These are phyloP conservation scores for Salix udensis DNA, from an alignment of 345 rosid species.

Conservation along the genomic window DNA sequence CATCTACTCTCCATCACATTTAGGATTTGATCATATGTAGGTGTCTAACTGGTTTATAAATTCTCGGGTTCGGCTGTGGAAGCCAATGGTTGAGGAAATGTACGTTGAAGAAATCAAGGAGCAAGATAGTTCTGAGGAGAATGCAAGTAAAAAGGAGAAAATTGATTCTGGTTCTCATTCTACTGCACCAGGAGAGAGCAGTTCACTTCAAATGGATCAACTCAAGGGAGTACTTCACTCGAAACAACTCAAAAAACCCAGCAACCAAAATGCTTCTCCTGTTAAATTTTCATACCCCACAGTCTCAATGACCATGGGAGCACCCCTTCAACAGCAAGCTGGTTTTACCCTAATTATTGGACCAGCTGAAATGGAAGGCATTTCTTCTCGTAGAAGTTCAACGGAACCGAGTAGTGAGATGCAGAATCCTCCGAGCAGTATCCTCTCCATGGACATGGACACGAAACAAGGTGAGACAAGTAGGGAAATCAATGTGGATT, in stretches of 20 bases:
- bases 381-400: slow-evolving; percentile 29
- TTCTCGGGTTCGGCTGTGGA: slow-evolving; percentile 83
- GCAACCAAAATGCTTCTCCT: slow-evolving; percentile 19
- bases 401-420: slow-evolving; percentile 37
- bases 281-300: slow-evolving; percentile 30
- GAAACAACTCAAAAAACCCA: slow-evolving; percentile 18
- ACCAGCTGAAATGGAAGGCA: slow-evolving; percentile 33
- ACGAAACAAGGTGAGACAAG: slow-evolving; percentile 28
- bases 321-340: slow-evolving; percentile 21
- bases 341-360: slow-evolving; percentile 41
- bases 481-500: slow-evolving; percentile 15
- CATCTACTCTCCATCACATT: neutral
- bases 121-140: slow-evolving; percentile 29
- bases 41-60: slow-evolving; percentile 79
- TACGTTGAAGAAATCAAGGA: slow-evolving; percentile 57
- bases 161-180: slow-evolving; percentile 14
- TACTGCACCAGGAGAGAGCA: slow-evolving; percentile 2
- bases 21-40: slow-evolving; percentile 25
- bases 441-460: slow-evolving; percentile 37
- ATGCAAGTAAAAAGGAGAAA: slow-evolving; percentile 17
- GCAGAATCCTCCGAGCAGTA: slow-evolving; percentile 29
- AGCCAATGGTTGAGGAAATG: slow-evolving; percentile 89
- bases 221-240: slow-evolving; percentile 19
- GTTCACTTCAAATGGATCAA: slow-evolving; percentile 17
- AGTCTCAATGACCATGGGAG: slow-evolving; percentile 34